Evolutionary conservation across 2,329 filamentous ascomycete genomes (phyloP).

Genomic region (Fusarium sp.): DNA sequence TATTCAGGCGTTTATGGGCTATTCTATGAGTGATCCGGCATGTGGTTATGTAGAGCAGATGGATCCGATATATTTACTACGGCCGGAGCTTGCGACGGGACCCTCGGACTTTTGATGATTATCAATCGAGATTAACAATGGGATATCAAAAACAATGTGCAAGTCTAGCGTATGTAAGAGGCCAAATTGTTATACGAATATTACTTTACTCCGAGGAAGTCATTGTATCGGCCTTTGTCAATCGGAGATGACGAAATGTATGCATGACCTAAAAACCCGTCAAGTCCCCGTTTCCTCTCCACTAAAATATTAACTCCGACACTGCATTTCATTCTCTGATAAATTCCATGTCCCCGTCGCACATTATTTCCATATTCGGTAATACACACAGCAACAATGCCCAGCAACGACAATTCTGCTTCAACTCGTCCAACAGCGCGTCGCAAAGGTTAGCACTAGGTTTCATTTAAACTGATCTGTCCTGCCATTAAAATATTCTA

Average conservation of each 20-base stretch:
- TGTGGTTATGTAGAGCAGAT: conserved; percentile 35
- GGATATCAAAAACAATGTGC: no score
- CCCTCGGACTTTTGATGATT: conserved; percentile 10
- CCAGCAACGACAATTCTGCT: neutral
- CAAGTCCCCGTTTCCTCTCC: neutral
- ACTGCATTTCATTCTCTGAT: neutral
- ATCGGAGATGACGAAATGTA: neutral
- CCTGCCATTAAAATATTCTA: neutral
- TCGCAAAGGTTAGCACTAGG: conserved; percentile 30
- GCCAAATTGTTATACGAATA: neutral
- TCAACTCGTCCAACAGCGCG: conserved; percentile 35
- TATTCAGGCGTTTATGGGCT: conserved; percentile 31
- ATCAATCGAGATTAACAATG: accelerated
- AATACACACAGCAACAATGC: conserved; percentile 28
- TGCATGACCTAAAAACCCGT: neutral
- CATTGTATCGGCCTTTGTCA: neutral
- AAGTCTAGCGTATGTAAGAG: neutral
- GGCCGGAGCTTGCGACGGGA: conserved; percentile 19
- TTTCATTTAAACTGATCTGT: accelerated
- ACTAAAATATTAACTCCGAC: neutral
- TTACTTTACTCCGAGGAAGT: neutral
- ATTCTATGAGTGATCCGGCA: conserved; percentile 30
- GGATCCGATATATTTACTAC: conserved; percentile 32
- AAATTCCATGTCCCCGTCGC: neutral
- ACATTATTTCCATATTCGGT: neutral